These are phyloP conservation scores for Linum lewisii DNA, from an alignment of 345 rosid species.

Conservation along the genomic window DNA sequence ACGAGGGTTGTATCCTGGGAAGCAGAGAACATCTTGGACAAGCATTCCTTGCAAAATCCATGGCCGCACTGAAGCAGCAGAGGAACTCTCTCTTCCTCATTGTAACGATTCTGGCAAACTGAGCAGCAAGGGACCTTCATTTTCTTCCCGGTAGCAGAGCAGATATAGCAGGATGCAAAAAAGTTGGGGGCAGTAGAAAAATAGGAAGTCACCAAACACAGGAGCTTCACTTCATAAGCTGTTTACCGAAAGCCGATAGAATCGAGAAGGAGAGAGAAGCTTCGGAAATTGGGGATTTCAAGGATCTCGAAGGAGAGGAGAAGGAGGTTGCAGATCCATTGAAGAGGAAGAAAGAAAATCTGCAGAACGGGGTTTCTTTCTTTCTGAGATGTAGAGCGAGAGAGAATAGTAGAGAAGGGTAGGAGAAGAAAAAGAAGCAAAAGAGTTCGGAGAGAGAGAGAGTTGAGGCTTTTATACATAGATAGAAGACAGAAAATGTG, in stretches of 20 bases:
- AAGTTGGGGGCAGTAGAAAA: neutral
- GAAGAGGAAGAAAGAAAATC: neutral
- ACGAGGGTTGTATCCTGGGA: conserved; percentile 66
- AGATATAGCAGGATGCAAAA: neutral
- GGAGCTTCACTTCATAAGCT: neutral
- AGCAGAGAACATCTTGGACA: conserved; percentile 76
- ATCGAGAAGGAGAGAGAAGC: neutral
- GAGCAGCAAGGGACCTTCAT: conserved; percentile 86
- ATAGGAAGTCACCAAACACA: neutral
- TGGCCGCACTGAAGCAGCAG: conserved; percentile 90
- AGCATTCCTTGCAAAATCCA: conserved; percentile 86
- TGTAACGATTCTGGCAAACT: conserved; percentile 85
- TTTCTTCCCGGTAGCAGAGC: neutral
- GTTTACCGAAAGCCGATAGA: neutral
- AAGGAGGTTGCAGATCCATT: conserved; percentile 10
- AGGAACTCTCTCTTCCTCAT: conserved; percentile 87
- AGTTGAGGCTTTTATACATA: neutral
- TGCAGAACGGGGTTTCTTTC: neutral
- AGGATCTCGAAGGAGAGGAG: neutral
- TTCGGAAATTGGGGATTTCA: neutral
- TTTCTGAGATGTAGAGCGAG: conserved; percentile 8
- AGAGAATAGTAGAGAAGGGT: neutral
- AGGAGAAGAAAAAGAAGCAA: neutral
- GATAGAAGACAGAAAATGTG: neutral
- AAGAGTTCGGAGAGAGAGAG: neutral